Percentiles rank a stretch among this genome's conserved stretches.
These are phyloP conservation scores for Hypoxylon sp. DNA, from an alignment of 2,329 filamentous ascomycete genomes.

Conservation along the genomic window DNA sequence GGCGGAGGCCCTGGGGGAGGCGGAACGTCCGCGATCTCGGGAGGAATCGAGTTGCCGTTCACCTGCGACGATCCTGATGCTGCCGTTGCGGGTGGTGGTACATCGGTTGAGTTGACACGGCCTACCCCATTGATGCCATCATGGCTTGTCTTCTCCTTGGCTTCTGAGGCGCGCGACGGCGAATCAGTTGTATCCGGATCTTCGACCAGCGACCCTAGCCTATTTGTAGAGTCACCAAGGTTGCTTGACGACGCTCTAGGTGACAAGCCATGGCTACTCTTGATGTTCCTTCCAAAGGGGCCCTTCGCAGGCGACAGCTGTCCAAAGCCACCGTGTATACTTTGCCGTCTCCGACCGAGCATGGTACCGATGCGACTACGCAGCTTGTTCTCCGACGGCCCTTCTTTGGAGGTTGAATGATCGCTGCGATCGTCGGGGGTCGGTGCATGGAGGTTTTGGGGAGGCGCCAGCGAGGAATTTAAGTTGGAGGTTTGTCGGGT, in stretches of 20 bases:
- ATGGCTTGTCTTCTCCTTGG: slow-evolving; percentile 48
- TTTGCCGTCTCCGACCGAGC: slow-evolving; percentile 71
- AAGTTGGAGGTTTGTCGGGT: slow-evolving; percentile 53
- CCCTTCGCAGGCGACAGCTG: slow-evolving; percentile 65
- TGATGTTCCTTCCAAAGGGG: slow-evolving; percentile 68
- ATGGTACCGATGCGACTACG: slow-evolving; percentile 75
- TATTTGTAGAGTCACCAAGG: slow-evolving; percentile 60
- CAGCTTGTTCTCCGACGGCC: slow-evolving; percentile 62
- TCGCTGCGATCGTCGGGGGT: slow-evolving; percentile 55
- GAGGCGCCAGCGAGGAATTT: slow-evolving; percentile 44
- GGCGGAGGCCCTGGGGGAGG: slow-evolving; percentile 62
- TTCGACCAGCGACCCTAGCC: slow-evolving; percentile 67
- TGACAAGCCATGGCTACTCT: slow-evolving; percentile 71
- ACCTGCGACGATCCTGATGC: slow-evolving; percentile 49
- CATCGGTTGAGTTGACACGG: slow-evolving; percentile 48
- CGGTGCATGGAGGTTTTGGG: slow-evolving; percentile 41
- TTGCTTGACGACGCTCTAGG: slow-evolving; percentile 68
- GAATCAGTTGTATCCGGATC: slow-evolving; percentile 55
- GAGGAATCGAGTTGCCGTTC: slow-evolving; percentile 56
- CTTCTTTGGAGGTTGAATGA: slow-evolving; percentile 54
- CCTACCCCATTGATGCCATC: slow-evolving; percentile 58
- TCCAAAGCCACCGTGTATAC: slow-evolving; percentile 69
- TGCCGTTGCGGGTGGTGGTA: slow-evolving; percentile 41
- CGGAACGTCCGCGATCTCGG: slow-evolving; percentile 60
- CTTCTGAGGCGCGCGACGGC: slow-evolving; percentile 44